Percentiles rank a stretch among this genome's conserved stretches.
Evolutionary conservation across 768 basidiomycete species (phyloP).

Genomic region (Lentinula lateritia): DNA sequence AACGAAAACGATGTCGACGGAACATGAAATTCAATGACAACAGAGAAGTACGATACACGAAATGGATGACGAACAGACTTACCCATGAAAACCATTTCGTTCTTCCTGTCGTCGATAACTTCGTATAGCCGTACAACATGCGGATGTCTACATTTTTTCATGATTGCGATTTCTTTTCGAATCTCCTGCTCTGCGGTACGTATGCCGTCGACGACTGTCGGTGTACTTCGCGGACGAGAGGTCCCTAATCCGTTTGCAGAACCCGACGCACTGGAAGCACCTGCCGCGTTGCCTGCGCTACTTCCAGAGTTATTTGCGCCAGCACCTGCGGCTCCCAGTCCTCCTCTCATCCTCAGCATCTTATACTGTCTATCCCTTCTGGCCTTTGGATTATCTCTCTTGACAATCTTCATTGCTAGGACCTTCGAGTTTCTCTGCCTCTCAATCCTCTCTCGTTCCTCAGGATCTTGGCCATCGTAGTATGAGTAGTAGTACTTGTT

Average conservation of each 20-base stretch:
- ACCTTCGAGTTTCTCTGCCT: neutral
- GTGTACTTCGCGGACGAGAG: constrained; percentile 23
- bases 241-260: constrained; percentile 27
- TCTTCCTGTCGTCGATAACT: constrained; percentile 89
- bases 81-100: constrained; percentile 93
- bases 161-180: constrained; percentile 92
- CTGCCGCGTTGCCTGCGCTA: constrained; percentile 23
- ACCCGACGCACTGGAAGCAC: constrained; percentile 26
- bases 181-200: constrained; percentile 79
- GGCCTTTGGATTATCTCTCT: constrained; percentile 64
- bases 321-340: neutral
- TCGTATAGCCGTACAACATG: constrained; percentile 88
- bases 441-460: neutral
- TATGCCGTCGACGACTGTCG: constrained; percentile 53
- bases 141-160: constrained; percentile 93
- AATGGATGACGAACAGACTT: constrained; percentile 23
- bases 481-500: neutral
- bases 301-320: constrained; percentile 29
- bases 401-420: constrained; percentile 78
- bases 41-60: neutral
- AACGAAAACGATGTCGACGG: no score
- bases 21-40: neutral
- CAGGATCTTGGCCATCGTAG: neutral
- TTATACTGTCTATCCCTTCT: constrained; percentile 32
- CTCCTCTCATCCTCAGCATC: constrained; percentile 1